These are phyloP conservation scores for Viridothelium virens DNA, from an alignment of 495 filamentous ascomycete genomes.

Conservation along the genomic window DNA sequence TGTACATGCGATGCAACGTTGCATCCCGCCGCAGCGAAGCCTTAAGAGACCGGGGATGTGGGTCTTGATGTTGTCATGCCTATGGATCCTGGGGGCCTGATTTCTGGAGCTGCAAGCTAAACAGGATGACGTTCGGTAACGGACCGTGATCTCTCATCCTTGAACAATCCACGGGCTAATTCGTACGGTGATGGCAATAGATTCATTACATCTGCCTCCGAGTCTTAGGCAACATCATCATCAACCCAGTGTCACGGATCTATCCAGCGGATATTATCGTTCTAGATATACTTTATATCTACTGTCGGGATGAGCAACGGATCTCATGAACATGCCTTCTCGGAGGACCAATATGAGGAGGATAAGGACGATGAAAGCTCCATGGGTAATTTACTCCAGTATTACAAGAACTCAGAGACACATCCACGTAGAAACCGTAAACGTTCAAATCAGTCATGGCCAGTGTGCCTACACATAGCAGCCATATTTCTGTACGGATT, in stretches of 20 bases:
- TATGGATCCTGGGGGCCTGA: constrained; percentile 4
- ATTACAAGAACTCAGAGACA: constrained; percentile 6
- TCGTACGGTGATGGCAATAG: constrained; percentile 4
- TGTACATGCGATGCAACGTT: constrained; percentile 8
- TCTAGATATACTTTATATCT: not conserved
- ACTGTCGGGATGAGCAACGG: constrained; percentile 5
- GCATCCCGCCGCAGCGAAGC: constrained; percentile 4
- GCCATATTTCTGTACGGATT: constrained; percentile 9
- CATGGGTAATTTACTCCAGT: constrained; percentile 5
- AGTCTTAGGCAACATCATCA: not conserved
- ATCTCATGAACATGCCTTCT: not conserved
- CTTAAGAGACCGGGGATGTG: not conserved
- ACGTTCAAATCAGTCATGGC: constrained; percentile 9
- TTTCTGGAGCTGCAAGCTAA: constrained; percentile 7
- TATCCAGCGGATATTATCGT: not conserved
- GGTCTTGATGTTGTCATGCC: not conserved
- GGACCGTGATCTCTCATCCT: not conserved
- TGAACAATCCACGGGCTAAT: constrained; percentile 1
- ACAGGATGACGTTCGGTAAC: constrained; percentile 5
- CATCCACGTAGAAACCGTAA: not conserved
- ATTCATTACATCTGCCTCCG: not conserved
- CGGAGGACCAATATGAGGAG: constrained; percentile 9
- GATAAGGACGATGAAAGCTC: constrained; percentile 9
- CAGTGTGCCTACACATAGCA: constrained; percentile 8
- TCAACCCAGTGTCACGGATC: constrained; percentile 1